Conservation (phyloP, 768 basidiomycete species). For the Boletellus sp. region DNA sequence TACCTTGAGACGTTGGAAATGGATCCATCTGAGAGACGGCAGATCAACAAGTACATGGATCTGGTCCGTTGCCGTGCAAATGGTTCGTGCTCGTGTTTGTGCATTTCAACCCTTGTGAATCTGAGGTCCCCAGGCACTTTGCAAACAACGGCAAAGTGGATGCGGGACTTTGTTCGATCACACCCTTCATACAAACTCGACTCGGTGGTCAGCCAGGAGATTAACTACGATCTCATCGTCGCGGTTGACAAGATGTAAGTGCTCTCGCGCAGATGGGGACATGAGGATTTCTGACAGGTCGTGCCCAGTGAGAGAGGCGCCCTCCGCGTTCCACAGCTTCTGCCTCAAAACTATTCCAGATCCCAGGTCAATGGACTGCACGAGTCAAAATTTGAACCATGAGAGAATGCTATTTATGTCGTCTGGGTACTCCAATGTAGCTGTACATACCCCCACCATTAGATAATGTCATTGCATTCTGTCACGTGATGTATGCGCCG, state of each 20-base stretch:
- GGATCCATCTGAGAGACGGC: slow-evolving; percentile 50
- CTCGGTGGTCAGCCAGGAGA: slow-evolving; percentile 86
- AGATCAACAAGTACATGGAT: slow-evolving; percentile 75
- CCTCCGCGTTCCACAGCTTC: slow-evolving; percentile 53
- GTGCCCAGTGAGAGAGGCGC: slow-evolving; percentile 61
- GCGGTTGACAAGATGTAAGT: slow-evolving; percentile 91
- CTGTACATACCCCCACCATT: not conserved
- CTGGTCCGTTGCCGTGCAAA: slow-evolving; percentile 74
- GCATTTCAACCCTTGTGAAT: not conserved
- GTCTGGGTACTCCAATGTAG: too few species aligned
- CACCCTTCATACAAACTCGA: slow-evolving; percentile 92
- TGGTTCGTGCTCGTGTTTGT: slow-evolving; percentile 45
- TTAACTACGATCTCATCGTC: slow-evolving; percentile 90
- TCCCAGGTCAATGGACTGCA: slow-evolving; percentile 23
- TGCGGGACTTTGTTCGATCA: slow-evolving; percentile 82
- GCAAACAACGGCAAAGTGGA: slow-evolving; percentile 88
- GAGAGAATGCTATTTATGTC: not conserved
- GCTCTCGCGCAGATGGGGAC: not conserved
- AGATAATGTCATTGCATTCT: not conserved
- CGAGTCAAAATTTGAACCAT: slow-evolving; percentile 27
- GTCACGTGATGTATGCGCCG: slow-evolving; percentile 28
- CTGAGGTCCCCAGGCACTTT: slow-evolving; percentile 54
- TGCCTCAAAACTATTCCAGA: slow-evolving; percentile 57
- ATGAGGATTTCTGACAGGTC: slow-evolving; percentile 1
- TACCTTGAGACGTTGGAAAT: slow-evolving; percentile 88